These are phyloP conservation scores for Gymnopilus junonius DNA, from an alignment of 768 basidiomycete genomes.

Conservation along the genomic window DNA sequence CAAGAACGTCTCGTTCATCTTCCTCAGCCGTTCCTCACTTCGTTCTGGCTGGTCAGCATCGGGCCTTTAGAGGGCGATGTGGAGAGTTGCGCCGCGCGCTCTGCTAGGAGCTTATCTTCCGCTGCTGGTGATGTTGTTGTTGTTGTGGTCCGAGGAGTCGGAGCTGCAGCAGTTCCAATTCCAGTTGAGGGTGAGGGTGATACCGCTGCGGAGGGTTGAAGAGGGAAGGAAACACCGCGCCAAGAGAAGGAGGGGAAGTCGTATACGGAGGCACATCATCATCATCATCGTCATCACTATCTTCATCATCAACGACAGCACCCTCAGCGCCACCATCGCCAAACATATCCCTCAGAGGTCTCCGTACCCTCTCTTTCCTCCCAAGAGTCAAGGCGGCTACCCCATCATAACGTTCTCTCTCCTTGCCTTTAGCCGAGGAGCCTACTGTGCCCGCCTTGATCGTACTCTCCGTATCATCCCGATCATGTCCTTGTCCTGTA, in stretches of 20 bases:
- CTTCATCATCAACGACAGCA: too few species aligned
- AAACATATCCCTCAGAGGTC: constrained; percentile 1
- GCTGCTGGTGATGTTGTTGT: too few species aligned
- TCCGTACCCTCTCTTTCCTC: too few species aligned
- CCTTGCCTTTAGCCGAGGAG: too few species aligned
- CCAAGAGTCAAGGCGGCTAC: background rate
- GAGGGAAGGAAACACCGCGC: background rate
- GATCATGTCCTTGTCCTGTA: background rate
- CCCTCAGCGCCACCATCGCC: too few species aligned
- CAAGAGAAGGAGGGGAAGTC: constrained; percentile 9
- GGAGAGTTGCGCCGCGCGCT: constrained; percentile 13
- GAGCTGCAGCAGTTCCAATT: background rate
- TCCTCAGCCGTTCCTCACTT: constrained; percentile 66
- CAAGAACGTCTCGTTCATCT: constrained; percentile 73
- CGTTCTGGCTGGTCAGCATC: constrained; percentile 67
- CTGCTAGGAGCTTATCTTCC: too few species aligned
- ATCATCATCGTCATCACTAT: too few species aligned
- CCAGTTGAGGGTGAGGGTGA: too few species aligned
- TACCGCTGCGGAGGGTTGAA: too few species aligned
- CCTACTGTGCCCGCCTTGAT: too few species aligned
- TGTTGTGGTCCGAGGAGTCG: too few species aligned
- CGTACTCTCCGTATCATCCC: constrained; percentile 3
- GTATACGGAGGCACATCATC: constrained; percentile 9
- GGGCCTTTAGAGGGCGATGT: constrained; percentile 41
- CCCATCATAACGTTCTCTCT: background rate